Conservation (phyloP, 1,284 basidiomycete species). For the Rhodotorula sp. region DNA sequence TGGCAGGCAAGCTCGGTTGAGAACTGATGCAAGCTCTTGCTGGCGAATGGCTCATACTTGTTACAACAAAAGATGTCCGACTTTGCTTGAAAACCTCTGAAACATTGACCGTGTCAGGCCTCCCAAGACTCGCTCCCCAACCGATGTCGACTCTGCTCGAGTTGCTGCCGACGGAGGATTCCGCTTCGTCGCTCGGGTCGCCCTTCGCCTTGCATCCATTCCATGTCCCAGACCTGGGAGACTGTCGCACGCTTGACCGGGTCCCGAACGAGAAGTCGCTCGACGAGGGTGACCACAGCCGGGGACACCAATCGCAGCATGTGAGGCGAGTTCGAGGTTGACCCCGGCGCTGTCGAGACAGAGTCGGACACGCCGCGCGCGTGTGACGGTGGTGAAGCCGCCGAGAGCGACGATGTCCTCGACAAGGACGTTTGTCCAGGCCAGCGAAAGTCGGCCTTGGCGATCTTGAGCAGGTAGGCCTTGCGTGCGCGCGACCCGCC, state of each 20-base stretch:
- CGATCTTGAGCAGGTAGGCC: constrained; percentile 66
- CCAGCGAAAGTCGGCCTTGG: constrained; percentile 73
- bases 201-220: constrained; percentile 58
- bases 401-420: constrained; percentile 4
- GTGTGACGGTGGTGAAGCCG: neutral
- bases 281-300: constrained; percentile 61
- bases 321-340: neutral
- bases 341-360: constrained; percentile 56
- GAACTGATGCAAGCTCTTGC: neutral
- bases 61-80: neutral
- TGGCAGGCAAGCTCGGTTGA: neutral
- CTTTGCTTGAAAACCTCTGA: too few relatives aligned
- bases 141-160: neutral
- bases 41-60: too few relatives aligned
- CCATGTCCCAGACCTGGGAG: constrained; percentile 66
- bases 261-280: constrained; percentile 65
- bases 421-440: constrained; percentile 49
- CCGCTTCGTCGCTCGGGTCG: neutral
- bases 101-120: too few relatives aligned
- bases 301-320: constrained; percentile 53
- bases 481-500: constrained; percentile 42
- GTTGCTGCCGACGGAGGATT: neutral
- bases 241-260: constrained; percentile 60
- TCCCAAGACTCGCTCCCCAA: constrained; percentile 1
- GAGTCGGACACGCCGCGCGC: constrained; percentile 53